phyloP scores from a whole-genome alignment of 2,329 filamentous ascomycete genomes.

The Monilinia fructicola region DNA sequence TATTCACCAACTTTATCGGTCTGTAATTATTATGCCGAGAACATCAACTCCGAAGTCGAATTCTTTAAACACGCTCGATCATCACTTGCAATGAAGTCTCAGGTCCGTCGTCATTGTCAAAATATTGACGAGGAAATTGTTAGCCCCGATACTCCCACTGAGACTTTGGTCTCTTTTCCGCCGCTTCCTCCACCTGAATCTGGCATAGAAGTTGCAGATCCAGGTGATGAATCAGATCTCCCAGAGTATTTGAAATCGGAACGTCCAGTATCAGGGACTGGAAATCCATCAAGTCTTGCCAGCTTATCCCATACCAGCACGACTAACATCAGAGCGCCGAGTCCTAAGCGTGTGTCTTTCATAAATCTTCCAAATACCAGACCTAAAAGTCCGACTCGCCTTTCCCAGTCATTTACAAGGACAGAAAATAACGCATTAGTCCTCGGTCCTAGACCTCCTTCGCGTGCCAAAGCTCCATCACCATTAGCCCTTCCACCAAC shows the following conservation, averaged over 20 bases:
- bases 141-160: conserved; percentile 14
- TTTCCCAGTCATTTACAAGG: background rate
- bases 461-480: conserved; percentile 21
- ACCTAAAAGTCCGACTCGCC: background rate
- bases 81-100: conserved; percentile 23
- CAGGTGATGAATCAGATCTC: background rate
- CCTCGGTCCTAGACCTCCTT: background rate
- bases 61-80: conserved; percentile 27
- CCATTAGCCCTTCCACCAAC: conserved; percentile 19
- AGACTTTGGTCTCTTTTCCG: conserved; percentile 15
- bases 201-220: background rate
- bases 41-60: conserved; percentile 29
- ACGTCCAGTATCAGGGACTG: background rate
- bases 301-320: background rate
- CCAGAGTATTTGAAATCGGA: background rate
- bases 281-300: background rate
- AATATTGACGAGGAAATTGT: conserved; percentile 23
- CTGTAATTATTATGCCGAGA: conserved; percentile 32
- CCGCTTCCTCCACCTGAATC: background rate
- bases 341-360: background rate
- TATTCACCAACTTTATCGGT: conserved; percentile 33
- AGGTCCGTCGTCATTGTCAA: conserved; percentile 27
- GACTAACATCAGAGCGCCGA: background rate
- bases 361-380: background rate
- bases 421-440: background rate